A percentile compares a stretch with the other conserved stretches of the same genome.
Conservation (phyloP, 257 asterid species). For the Jacaranda mimosifolia region DNA sequence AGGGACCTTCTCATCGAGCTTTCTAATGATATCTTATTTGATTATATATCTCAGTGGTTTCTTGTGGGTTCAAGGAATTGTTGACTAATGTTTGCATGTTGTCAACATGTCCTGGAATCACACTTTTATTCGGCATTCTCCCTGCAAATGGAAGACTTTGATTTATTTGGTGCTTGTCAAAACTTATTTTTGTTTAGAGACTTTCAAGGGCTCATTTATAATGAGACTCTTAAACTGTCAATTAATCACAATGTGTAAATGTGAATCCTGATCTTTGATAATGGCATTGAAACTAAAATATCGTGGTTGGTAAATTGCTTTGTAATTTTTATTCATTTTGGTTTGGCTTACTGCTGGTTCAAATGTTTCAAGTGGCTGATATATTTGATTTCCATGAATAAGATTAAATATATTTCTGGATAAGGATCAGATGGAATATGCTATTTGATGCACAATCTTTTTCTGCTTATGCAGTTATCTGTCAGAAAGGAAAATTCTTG, state of each 20-base stretch:
- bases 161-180: neutral
- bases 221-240: too few species aligned
- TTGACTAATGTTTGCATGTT: neutral
- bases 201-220: neutral
- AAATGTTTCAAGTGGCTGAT: slow-evolving; percentile 22
- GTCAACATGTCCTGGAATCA: slow-evolving; percentile 28
- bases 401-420: slow-evolving; percentile 20
- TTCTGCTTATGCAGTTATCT: slow-evolving; percentile 65
- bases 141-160: neutral
- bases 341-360: slow-evolving; percentile 5
- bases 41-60: slow-evolving; percentile 7
- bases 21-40: slow-evolving; percentile 15
- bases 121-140: neutral
- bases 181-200: neutral
- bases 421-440: neutral
- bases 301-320: slow-evolving; percentile 6
- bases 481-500: slow-evolving; percentile 89
- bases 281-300: neutral
- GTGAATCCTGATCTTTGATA: slow-evolving; percentile 13
- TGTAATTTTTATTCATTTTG: slow-evolving; percentile 3
- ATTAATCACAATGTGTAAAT: neutral
- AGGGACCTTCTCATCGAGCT: slow-evolving; percentile 6
- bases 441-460: slow-evolving; percentile 33
- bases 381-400: neutral
- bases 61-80: slow-evolving; percentile 14